These are phyloP conservation scores for Cylindrotheca fusiformis DNA, from an alignment of 108 stramenopile genomes.

Conservation along the genomic window DNA sequence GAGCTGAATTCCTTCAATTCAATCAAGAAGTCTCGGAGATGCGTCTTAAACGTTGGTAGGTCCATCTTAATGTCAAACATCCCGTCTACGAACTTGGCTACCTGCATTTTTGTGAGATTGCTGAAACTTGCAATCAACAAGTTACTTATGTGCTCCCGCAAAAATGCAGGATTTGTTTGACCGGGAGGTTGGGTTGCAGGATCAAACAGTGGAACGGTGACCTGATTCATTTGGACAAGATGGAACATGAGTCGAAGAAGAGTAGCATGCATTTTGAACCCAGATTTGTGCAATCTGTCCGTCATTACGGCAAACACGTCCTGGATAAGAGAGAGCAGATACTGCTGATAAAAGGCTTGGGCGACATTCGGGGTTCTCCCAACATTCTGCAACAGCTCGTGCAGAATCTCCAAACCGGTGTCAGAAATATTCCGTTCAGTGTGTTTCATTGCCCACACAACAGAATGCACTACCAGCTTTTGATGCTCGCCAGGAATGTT, in stretches of 20 bases:
- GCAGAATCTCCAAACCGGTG: slow-evolving; percentile 94
- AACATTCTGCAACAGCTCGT: slow-evolving; percentile 93
- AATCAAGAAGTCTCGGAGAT: slow-evolving; percentile 97
- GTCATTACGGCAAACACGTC: slow-evolving; percentile 98
- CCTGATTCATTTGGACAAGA: slow-evolving; percentile 91
- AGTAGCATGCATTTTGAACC: slow-evolving; percentile 98
- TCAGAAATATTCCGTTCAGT: slow-evolving; percentile 97
- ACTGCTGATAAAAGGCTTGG: slow-evolving; percentile 96
- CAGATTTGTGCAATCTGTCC: slow-evolving; percentile 97
- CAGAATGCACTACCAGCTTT: slow-evolving; percentile 96
- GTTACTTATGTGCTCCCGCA: slow-evolving; percentile 89
- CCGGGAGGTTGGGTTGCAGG: slow-evolving; percentile 69
- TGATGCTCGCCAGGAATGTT: slow-evolving; percentile 94
- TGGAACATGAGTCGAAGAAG: slow-evolving; percentile 96
- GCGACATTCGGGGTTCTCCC: slow-evolving; percentile 86
- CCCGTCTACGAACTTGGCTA: slow-evolving; percentile 92
- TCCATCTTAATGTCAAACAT: slow-evolving; percentile 97
- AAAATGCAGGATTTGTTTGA: slow-evolving; percentile 84
- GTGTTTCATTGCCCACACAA: slow-evolving; percentile 99
- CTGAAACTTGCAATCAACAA: slow-evolving; percentile 92
- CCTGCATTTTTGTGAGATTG: slow-evolving; percentile 90
- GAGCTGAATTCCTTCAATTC: slow-evolving; percentile 96
- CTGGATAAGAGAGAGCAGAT: slow-evolving; percentile 93
- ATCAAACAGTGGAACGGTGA: slow-evolving; percentile 93
- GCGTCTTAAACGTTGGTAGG: slow-evolving; percentile 95